Conservation (phyloP, 371 early-diverging fungal genomes). For the Chytridium lagenaria region DNA sequence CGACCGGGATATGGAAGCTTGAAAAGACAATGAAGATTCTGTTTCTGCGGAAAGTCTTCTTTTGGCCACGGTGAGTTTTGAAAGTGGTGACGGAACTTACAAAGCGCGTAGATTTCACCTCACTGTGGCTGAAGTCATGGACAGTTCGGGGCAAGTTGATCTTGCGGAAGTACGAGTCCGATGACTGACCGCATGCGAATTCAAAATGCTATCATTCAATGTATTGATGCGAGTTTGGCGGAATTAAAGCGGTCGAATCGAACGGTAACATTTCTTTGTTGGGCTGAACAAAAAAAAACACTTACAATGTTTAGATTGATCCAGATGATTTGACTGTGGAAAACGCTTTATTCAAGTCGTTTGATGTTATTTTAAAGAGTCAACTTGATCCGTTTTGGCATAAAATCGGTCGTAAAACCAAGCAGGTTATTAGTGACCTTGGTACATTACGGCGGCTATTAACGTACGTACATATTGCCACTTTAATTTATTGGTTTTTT, state of each 20-base stretch:
- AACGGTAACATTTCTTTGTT: constrained; percentile 46
- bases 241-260: constrained; percentile 77
- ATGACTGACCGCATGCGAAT: constrained; percentile 83
- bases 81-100: background rate
- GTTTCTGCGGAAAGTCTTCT: constrained; percentile 76
- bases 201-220: constrained; percentile 84
- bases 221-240: constrained; percentile 77
- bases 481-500: background rate
- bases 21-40: constrained; percentile 84
- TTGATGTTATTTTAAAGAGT: constrained; percentile 74
- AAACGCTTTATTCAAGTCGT: constrained; percentile 80
- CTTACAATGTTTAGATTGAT: constrained; percentile 50
- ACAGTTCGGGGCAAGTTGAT: constrained; percentile 51
- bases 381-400: constrained; percentile 93
- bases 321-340: constrained; percentile 83
- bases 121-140: constrained; percentile 67
- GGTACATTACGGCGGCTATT: constrained; percentile 73
- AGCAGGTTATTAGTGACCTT: constrained; percentile 79
- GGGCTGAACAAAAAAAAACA: background rate
- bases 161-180: constrained; percentile 84
- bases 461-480: constrained; percentile 45
- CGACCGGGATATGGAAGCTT: constrained; percentile 66
- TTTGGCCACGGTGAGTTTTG: constrained; percentile 83
- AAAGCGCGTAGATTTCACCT: constrained; percentile 71
- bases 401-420: constrained; percentile 71